These are phyloP conservation scores for Ogataea nonfermentans DNA, from an alignment of 805 yeast species.

Conservation along the genomic window DNA sequence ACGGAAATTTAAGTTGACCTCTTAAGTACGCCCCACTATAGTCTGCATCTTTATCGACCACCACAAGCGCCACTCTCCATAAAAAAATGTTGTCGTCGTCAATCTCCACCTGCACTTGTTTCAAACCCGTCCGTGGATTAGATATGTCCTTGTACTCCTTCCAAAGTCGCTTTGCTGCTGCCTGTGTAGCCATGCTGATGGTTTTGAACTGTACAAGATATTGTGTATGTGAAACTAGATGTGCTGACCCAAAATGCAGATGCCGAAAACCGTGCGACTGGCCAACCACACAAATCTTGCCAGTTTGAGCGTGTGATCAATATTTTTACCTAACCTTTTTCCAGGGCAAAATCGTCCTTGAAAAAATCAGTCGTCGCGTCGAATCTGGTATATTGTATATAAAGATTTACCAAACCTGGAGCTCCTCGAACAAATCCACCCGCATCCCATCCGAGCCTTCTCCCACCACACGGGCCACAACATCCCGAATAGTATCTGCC, in stretches of 20 bases:
- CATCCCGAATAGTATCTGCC: slow-evolving; percentile 51
- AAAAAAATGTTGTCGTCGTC: slow-evolving; percentile 58
- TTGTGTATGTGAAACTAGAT: not conserved
- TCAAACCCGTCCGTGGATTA: slow-evolving; percentile 73
- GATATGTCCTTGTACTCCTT: slow-evolving; percentile 93
- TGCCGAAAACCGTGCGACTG: slow-evolving; percentile 4
- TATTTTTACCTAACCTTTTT: slow-evolving; percentile 9
- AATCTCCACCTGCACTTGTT: slow-evolving; percentile 38
- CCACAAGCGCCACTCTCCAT: slow-evolving; percentile 91
- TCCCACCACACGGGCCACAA: slow-evolving; percentile 33
- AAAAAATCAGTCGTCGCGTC: slow-evolving; percentile 10
- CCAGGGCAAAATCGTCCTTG: slow-evolving; percentile 8
- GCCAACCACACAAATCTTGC: slow-evolving; percentile 8
- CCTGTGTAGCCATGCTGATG: slow-evolving; percentile 31
- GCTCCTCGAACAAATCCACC: slow-evolving; percentile 56
- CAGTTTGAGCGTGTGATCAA: slow-evolving; percentile 14
- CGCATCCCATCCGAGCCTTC: slow-evolving; percentile 31
- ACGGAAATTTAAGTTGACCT: slow-evolving; percentile 90
- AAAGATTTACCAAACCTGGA: slow-evolving; percentile 52
- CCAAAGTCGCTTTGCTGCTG: slow-evolving; percentile 76
- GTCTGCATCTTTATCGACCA: slow-evolving; percentile 81
- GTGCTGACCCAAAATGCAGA: slow-evolving; percentile 1
- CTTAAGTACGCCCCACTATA: slow-evolving; percentile 94
- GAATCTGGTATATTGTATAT: not conserved
- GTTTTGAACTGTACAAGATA: not conserved